phyloP scores from a whole-genome alignment of 2,329 filamentous ascomycete genomes.

The Nothophoma quercina region DNA sequence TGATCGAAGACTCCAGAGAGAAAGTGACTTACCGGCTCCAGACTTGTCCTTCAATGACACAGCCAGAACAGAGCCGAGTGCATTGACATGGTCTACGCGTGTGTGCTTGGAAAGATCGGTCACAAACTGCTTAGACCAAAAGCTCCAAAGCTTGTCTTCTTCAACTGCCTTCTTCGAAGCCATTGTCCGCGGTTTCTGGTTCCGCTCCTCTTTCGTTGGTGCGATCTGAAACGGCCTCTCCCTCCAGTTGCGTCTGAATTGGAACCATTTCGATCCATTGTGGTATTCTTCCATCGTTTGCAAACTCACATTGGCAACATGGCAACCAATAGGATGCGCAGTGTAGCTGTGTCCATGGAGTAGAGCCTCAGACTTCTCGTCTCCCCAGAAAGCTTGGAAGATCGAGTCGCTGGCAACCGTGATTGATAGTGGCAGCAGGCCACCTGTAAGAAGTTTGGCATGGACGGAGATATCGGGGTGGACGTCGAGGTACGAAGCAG shows the following conservation, averaged over 20 bases:
- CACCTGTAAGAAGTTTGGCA: slow-evolving; percentile 84
- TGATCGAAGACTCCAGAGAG: too few species aligned
- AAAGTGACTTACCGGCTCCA: slow-evolving; percentile 52
- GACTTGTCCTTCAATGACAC: slow-evolving; percentile 63
- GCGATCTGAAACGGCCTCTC: neutral
- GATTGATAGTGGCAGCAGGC: slow-evolving; percentile 76
- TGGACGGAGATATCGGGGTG: slow-evolving; percentile 80
- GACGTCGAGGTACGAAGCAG: slow-evolving; percentile 72
- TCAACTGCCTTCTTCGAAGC: neutral
- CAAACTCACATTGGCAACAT: slow-evolving; percentile 75
- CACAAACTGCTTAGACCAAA: slow-evolving; percentile 72
- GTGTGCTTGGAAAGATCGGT: slow-evolving; percentile 63
- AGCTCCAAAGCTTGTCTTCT: slow-evolving; percentile 64
- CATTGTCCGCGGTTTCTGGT: neutral
- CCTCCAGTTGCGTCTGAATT: slow-evolving; percentile 9
- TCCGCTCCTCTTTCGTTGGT: neutral
- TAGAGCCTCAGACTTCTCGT: slow-evolving; percentile 79
- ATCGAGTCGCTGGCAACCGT: slow-evolving; percentile 78
- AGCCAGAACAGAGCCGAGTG: slow-evolving; percentile 76
- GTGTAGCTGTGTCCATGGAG: slow-evolving; percentile 90
- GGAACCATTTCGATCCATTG: slow-evolving; percentile 15
- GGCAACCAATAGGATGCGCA: slow-evolving; percentile 81
- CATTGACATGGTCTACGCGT: slow-evolving; percentile 71
- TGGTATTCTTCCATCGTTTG: slow-evolving; percentile 56
- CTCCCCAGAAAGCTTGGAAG: slow-evolving; percentile 73